phyloP scores from a whole-genome alignment of 352 stramenopile genomes.

The Pythium grandisporangium region DNA sequence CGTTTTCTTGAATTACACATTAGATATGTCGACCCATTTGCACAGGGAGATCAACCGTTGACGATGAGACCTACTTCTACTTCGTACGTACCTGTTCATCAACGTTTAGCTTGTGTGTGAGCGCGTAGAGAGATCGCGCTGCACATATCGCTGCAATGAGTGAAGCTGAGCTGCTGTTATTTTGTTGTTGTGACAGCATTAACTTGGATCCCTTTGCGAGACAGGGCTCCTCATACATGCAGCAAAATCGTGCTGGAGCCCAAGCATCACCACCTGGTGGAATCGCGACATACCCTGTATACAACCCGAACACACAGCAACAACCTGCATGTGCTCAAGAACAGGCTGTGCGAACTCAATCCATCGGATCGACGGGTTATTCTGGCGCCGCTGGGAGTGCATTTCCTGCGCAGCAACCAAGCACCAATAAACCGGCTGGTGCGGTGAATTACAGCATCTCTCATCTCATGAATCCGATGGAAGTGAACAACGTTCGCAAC shows the following conservation, averaged over 20 bases:
- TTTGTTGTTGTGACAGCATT: conserved; percentile 12
- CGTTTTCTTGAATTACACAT: not conserved
- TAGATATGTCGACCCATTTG: conserved; percentile 59
- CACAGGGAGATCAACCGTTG: conserved; percentile 24
- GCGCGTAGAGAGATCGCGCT: too few species aligned
- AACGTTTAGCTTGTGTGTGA: not conserved
- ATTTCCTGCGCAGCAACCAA: conserved; percentile 8
- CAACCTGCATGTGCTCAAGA: not conserved
- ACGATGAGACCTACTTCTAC: conserved; percentile 26
- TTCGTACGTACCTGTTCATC: conserved; percentile 7
- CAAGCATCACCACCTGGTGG: too few species aligned
- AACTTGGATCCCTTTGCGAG: conserved; percentile 41
- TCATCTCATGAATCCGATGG: conserved; percentile 72
- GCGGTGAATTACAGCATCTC: conserved; percentile 79
- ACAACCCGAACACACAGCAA: too few species aligned
- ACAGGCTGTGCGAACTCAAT: too few species aligned
- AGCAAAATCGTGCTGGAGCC: too few species aligned
- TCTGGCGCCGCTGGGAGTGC: not conserved
- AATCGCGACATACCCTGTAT: too few species aligned
- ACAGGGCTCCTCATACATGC: conserved; percentile 12
- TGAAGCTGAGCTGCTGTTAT: not conserved
- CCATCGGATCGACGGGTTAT: not conserved
- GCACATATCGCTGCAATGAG: too few species aligned
- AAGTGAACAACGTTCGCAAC: conserved; percentile 32
- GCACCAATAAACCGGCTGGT: conserved; percentile 8